Percentiles rank a stretch among this genome's conserved stretches.
These are phyloP conservation scores for Wickerhamomyces bovis DNA, from an alignment of 805 yeast species.

Conservation along the genomic window DNA sequence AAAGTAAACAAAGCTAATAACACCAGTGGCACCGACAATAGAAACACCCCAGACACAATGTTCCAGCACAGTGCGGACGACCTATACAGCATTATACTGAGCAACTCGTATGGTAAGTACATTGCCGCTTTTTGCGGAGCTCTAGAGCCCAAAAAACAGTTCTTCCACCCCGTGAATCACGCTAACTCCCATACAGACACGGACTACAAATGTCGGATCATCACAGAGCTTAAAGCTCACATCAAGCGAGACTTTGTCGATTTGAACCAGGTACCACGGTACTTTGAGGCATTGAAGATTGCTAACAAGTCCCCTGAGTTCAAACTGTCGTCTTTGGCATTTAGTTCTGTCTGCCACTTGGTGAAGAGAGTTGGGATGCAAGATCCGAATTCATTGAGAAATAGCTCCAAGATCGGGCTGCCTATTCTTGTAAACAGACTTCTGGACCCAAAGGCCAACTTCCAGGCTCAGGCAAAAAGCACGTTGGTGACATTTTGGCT, in stretches of 20 bases:
- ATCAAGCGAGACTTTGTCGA: slow-evolving; percentile 52
- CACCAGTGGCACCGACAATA: background rate
- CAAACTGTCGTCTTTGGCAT: slow-evolving; percentile 36
- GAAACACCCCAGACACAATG: slow-evolving; percentile 6
- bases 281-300: slow-evolving; percentile 42
- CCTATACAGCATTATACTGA: slow-evolving; percentile 6
- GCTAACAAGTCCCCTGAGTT: slow-evolving; percentile 37
- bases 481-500: slow-evolving; percentile 52
- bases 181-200: slow-evolving; percentile 10
- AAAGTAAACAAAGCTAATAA: slow-evolving; percentile 6
- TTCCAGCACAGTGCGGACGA: slow-evolving; percentile 15
- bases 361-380: slow-evolving; percentile 55
- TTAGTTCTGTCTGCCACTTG: slow-evolving; percentile 48
- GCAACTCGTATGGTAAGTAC: slow-evolving; percentile 11
- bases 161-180: background rate
- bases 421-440: slow-evolving; percentile 47
- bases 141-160: background rate
- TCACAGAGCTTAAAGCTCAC: slow-evolving; percentile 40
- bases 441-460: slow-evolving; percentile 33
- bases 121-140: background rate
- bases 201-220: slow-evolving; percentile 12
- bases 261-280: slow-evolving; percentile 40
- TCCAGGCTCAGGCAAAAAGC: slow-evolving; percentile 39
- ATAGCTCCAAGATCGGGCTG: slow-evolving; percentile 38
- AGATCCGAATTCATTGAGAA: slow-evolving; percentile 37